Evolutionary conservation across 73 alveolate species (phyloP), one percentile per base, ranked within the genome.

Genomic region (Paramecium pentaurelia): DNA sequence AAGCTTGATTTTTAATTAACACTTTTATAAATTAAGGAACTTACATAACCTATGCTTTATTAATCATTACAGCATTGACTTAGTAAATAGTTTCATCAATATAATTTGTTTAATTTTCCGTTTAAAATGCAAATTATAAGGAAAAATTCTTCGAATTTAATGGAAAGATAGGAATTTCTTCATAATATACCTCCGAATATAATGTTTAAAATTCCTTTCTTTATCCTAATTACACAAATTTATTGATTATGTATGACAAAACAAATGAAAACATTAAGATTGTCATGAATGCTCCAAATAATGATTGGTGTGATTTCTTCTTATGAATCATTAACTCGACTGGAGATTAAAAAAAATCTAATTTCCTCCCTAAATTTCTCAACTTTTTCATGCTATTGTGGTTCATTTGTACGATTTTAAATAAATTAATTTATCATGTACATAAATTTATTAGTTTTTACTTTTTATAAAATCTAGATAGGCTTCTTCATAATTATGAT

Each of bases 261-360:
- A 64, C 47, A 11, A 51, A 64, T 10, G 60, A 4, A 73, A 73
- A 73, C 58, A 73, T 73, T 11, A 73, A 20, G 4, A 73, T 9
- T 30, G 60, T 73, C 60, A 73, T 40, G 20, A 7, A 73, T 37
- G 87, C 68, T 37, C 87, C 87, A 73, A 73, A 73, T 73, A 73
- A 73, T 10, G 87, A 37, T 40, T 73, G 8, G 37, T 73, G 87
- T 12, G 34, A 73, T 73, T 18, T 73, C 14, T 44, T 73, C 32
- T 73, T 34, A 36, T 73, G 37, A 11, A 73, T 73, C 87, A 73
- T 73, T 22, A 73, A 22, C 40, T 34, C 60, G 8, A 73, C 87
- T 32, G 87, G 87, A 4, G 58, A 32, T 34, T 32, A 36, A 40
- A 73, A 73, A 40, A 73, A 30, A 73, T 73, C 87, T 12, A 64